phyloP scores from a whole-genome alignment of 2,329 filamentous ascomycete species.

The Ophiostoma ips region DNA sequence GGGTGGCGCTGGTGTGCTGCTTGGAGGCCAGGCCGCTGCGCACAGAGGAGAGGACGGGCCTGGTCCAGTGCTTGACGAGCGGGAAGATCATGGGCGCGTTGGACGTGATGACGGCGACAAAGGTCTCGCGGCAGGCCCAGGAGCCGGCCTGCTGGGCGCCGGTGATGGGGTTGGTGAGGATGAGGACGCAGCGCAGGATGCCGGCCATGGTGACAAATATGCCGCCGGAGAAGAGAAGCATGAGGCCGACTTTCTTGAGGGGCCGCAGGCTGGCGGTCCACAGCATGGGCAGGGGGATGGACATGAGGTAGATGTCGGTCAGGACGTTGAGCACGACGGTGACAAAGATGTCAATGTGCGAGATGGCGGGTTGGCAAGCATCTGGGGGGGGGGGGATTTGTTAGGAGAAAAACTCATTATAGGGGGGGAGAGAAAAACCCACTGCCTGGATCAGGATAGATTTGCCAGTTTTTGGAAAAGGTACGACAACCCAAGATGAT shows the following conservation, averaged over 20 bases:
- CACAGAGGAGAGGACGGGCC: slow-evolving; percentile 5
- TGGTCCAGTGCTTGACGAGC: slow-evolving; percentile 12
- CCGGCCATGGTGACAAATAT: slow-evolving; percentile 40
- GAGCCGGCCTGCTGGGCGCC: slow-evolving; percentile 25
- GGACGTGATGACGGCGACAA: slow-evolving; percentile 16
- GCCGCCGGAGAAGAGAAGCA: slow-evolving; percentile 40
- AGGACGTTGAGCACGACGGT: slow-evolving; percentile 25
- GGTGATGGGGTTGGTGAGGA: slow-evolving; percentile 26
- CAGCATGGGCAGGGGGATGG: slow-evolving; percentile 34
- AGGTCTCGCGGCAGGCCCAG: slow-evolving; percentile 22
- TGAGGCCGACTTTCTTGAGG: slow-evolving; percentile 36
- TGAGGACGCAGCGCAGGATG: slow-evolving; percentile 38
- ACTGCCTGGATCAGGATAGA: slow-evolving; percentile 28
- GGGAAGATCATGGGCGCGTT: slow-evolving; percentile 16
- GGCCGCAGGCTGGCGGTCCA: slow-evolving; percentile 35
- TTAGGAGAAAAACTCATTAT: neutral
- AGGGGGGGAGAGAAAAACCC: slow-evolving; percentile 5
- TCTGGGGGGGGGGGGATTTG: slow-evolving; percentile 14
- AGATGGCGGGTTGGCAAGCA: slow-evolving; percentile 26
- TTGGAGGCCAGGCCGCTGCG: neutral
- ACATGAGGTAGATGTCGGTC: slow-evolving; percentile 27
- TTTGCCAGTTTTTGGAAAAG: slow-evolving; percentile 27
- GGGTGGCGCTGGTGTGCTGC: slow-evolving; percentile 3
- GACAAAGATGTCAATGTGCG: slow-evolving; percentile 24
- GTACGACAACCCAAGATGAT: slow-evolving; percentile 24